Conservation (phyloP, 495 filamentous ascomycete genomes). For the Thermothielavioides terrestris region DNA sequence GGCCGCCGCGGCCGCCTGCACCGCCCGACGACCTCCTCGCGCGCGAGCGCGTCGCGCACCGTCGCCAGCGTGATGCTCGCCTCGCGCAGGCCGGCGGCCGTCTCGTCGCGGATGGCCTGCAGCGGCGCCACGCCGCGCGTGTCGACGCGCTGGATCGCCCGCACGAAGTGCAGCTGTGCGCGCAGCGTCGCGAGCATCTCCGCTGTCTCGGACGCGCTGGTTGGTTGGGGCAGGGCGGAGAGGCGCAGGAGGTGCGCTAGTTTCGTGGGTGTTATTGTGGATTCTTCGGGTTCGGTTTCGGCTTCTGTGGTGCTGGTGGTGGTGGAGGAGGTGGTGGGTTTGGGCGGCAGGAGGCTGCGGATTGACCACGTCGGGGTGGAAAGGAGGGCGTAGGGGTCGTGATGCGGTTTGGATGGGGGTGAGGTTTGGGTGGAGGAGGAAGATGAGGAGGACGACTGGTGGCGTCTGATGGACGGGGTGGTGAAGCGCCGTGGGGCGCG, state of each 20-base stretch:
- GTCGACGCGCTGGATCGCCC: constrained; percentile 70
- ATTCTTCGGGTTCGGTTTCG: constrained; percentile 17
- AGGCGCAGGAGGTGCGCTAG: constrained; percentile 83
- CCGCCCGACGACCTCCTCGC: constrained; percentile 38
- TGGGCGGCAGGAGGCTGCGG: constrained; percentile 56
- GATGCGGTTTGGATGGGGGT: constrained; percentile 1
- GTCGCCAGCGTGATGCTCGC: constrained; percentile 34
- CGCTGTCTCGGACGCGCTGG: constrained; percentile 45
- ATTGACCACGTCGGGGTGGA: constrained; percentile 79
- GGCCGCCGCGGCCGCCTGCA: constrained; percentile 37
- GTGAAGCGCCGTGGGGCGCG: not conserved
- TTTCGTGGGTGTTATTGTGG: constrained; percentile 34
- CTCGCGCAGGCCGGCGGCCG: constrained; percentile 33
- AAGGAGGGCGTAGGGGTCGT: constrained; percentile 41
- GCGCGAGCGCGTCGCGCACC: constrained; percentile 29
- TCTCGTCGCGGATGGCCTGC: constrained; percentile 76
- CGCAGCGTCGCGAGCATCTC: constrained; percentile 64
- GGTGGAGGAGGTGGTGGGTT: constrained; percentile 32
- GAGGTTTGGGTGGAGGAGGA: not conserved
- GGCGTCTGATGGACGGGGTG: constrained; percentile 1
- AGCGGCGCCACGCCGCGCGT: constrained; percentile 64
- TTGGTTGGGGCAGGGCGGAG: constrained; percentile 74
- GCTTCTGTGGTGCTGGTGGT: constrained; percentile 18
- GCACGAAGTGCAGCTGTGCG: constrained; percentile 84
- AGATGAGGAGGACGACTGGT: constrained; percentile 11